Percentiles rank a stretch among this genome's conserved stretches.
Evolutionary conservation across 1,284 basidiomycete species (phyloP).

Genomic region (Quambalaria eucalypti): DNA sequence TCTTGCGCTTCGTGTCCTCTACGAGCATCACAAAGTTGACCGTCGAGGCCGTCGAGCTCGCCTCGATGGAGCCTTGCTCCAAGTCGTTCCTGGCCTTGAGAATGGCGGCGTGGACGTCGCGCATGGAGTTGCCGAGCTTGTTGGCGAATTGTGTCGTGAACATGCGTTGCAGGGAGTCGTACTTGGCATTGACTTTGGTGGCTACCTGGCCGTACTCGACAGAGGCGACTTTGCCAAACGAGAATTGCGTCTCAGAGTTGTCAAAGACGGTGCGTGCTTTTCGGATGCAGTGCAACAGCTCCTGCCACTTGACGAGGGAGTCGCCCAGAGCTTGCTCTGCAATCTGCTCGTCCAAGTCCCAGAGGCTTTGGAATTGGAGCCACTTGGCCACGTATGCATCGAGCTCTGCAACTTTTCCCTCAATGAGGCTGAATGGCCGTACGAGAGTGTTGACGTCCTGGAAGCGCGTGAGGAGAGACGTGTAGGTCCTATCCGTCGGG

Average conservation of each 20-base stretch:
- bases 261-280: slow-evolving; percentile 92
- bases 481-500: slow-evolving; percentile 52
- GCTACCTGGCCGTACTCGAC: slow-evolving; percentile 98
- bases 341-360: slow-evolving; percentile 96
- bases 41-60: slow-evolving; percentile 73
- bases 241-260: slow-evolving; percentile 82
- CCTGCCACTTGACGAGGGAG: slow-evolving; percentile 81
- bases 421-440: slow-evolving; percentile 75
- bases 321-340: slow-evolving; percentile 81
- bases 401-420: slow-evolving; percentile 75
- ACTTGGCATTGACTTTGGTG: slow-evolving; percentile 92
- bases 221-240: slow-evolving; percentile 71
- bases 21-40: slow-evolving; percentile 99
- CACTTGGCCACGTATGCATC: slow-evolving; percentile 88
- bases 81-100: slow-evolving; percentile 86
- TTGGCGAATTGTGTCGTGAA: slow-evolving; percentile 82
- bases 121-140: slow-evolving; percentile 87
- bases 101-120: slow-evolving; percentile 86
- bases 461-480: slow-evolving; percentile 69
- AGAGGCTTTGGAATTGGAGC: slow-evolving; percentile 96
- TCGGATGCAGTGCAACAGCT: slow-evolving; percentile 89
- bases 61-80: slow-evolving; percentile 70
- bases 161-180: slow-evolving; percentile 94
- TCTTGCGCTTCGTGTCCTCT: slow-evolving; percentile 94
- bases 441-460: slow-evolving; percentile 64